Base-by-base conservation (phyloP, 2,329 filamentous ascomycete species). In the Fusarium irregulare region DNA sequence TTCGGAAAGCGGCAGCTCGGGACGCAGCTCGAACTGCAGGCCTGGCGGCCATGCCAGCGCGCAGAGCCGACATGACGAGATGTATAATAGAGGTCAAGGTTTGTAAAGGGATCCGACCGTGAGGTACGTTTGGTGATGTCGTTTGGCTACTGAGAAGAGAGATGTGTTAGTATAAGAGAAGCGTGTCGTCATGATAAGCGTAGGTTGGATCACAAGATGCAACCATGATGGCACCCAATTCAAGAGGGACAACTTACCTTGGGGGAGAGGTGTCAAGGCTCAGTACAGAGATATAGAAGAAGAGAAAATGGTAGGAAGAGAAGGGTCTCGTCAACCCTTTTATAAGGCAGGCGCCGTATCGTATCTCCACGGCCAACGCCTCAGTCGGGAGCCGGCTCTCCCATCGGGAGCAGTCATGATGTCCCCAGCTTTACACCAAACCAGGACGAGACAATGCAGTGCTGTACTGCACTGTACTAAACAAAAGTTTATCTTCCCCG, bases 11-110 rank as follows among this genome's bases (percentile, higher is more conserved):
- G 49, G 58, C 64, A 51, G 57, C 61, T 46, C 61, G 64, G 8
- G 51, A 68, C 59, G 53, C 64, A 55, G 57, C 64, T 61, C 65
- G 53, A 48, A 66, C 61, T 60, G 64, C 57, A 50, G 65, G 71
- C 56, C 74, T 71, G 37, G 63, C 40, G 66, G 72, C 73, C 71
- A 71, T 69, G 68, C 74, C 68, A 70, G 75, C 73, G 51, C 76
- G 75, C 34, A 77, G 75, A 57, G 74, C 73, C 59, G 76, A 75
- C 76, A 78, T 77, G 70, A 72, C 56, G 58, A 72, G 53, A 40
- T 45, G 28, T 14, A 56, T 64, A 56, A 48, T 45, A n/a, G 27
- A 27, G 41, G 23, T 20, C 45, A 56, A 34, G 14, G 46, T 21
- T 18, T 54, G 12, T 47, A 27, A 12, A 53, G 41, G 44, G 44